Conservation (phyloP, 352 stramenopile genomes). For the Thalassiosira mediterranea region DNA sequence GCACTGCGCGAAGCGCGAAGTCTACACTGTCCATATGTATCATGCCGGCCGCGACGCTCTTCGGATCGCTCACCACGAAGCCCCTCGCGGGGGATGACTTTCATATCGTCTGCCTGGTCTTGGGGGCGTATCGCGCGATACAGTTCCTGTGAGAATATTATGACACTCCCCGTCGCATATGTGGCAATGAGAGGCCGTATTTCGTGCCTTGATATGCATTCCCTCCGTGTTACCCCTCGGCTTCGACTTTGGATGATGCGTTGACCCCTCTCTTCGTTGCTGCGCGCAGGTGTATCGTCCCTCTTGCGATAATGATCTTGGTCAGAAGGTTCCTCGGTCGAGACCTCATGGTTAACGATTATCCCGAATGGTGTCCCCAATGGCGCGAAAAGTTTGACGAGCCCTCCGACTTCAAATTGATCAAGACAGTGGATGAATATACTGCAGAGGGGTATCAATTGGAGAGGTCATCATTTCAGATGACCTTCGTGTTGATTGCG, state of each 20-base stretch:
- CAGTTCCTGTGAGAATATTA: conserved; percentile 41
- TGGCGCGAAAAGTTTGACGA: too few relatives aligned
- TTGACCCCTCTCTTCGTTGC: not conserved
- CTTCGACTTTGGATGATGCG: not conserved
- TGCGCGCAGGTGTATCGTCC: conserved; percentile 32
- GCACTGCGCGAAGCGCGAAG: too few relatives aligned
- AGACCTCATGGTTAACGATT: conserved; percentile 30
- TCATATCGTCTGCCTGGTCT: conserved; percentile 39
- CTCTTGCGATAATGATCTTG: conserved; percentile 18
- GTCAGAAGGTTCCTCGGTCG: conserved; percentile 24
- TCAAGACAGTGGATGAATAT: not conserved
- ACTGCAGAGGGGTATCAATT: not conserved
- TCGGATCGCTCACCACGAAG: conserved; percentile 31
- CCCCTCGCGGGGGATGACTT: conserved; percentile 48
- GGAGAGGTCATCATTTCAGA: conserved; percentile 17
- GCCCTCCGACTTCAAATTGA: too few relatives aligned
- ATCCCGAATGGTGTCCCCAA: conserved; percentile 37
- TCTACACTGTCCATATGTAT: too few relatives aligned
- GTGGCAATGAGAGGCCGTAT: not conserved
- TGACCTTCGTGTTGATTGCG: not conserved
- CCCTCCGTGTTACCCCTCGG: not conserved
- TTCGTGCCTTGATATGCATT: not conserved
- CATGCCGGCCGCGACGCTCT: conserved; percentile 44
- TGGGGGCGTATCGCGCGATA: conserved; percentile 31
- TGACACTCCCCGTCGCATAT: too few relatives aligned